Evolutionary conservation across 192 early-diverging fungal genomes (phyloP).

Genomic region (Coemansia sp.): DNA sequence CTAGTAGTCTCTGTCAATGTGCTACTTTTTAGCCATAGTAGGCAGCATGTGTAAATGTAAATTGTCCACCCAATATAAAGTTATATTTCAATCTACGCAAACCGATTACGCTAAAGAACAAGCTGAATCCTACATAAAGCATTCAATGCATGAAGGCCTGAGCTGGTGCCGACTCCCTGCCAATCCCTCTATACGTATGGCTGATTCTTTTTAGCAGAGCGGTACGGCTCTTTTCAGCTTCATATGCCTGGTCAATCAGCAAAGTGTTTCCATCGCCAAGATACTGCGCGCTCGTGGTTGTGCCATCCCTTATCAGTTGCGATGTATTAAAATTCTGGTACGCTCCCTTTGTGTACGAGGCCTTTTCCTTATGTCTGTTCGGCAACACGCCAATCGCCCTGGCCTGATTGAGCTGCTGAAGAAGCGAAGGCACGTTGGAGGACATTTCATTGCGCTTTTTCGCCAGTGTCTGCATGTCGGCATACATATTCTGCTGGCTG

Average conservation of each 20-base stretch:
- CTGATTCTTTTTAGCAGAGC: slow-evolving; percentile 48
- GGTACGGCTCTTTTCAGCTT: slow-evolving; percentile 35
- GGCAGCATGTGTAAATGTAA: no score
- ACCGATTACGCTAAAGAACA: neutral
- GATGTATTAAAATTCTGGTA: slow-evolving; percentile 38
- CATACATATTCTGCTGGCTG: slow-evolving; percentile 8
- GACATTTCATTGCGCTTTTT: slow-evolving; percentile 41
- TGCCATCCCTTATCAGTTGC: slow-evolving; percentile 17
- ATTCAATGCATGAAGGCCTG: slow-evolving; percentile 31
- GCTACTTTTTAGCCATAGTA: no score
- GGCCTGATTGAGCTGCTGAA: slow-evolving; percentile 47
- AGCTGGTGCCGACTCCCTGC: slow-evolving; percentile 35
- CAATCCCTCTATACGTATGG: slow-evolving; percentile 38
- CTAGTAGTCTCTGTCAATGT: no score
- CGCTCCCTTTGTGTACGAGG: slow-evolving; percentile 33
- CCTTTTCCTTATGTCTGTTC: slow-evolving; percentile 24
- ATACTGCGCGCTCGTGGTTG: slow-evolving; percentile 27
- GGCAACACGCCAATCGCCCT: slow-evolving; percentile 35
- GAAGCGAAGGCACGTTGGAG: slow-evolving; percentile 34
- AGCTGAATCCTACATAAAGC: neutral
- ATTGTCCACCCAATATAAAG: no score
- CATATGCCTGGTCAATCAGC: slow-evolving; percentile 48
- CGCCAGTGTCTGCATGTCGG: slow-evolving; percentile 21
- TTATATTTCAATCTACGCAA: neutral
- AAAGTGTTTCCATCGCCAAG: slow-evolving; percentile 46